Evolutionary conservation across 768 basidiomycete species (phyloP).

Genomic region (Lepiota venenata): DNA sequence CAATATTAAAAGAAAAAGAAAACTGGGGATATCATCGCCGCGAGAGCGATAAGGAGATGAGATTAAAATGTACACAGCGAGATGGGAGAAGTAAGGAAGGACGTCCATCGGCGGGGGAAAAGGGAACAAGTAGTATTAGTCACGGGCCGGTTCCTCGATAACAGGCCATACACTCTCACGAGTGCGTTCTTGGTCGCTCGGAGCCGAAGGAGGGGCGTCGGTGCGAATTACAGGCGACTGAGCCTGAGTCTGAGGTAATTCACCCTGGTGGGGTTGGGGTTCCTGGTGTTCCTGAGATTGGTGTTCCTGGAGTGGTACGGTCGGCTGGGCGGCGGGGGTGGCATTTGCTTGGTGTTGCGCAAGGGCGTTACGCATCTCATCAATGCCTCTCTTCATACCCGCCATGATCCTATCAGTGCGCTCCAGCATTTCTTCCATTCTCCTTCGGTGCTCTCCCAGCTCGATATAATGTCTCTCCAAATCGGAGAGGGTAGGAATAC

Average conservation of each 20-base stretch:
- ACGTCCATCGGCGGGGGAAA: slow-evolving; percentile 2
- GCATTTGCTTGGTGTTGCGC: slow-evolving; percentile 8
- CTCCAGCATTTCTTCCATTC: slow-evolving; percentile 72
- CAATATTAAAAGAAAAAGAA: slow-evolving; percentile 6
- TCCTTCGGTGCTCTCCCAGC: slow-evolving; percentile 57
- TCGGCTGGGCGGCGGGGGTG: slow-evolving; percentile 5
- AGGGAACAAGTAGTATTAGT: slow-evolving; percentile 11
- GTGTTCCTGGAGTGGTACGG: slow-evolving; percentile 14
- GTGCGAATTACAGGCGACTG: slow-evolving; percentile 4
- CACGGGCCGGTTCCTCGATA: slow-evolving; percentile 23
- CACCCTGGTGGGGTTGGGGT: background rate
- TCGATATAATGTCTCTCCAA: slow-evolving; percentile 70
- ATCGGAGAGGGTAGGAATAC: slow-evolving; percentile 49
- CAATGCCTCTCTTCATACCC: slow-evolving; percentile 69
- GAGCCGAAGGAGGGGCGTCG: slow-evolving; percentile 9
- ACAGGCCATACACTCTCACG: slow-evolving; percentile 30
- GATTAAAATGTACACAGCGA: slow-evolving; percentile 10
- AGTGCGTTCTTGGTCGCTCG: slow-evolving; percentile 16
- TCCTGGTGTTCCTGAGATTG: slow-evolving; percentile 15
- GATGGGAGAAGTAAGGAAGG: background rate
- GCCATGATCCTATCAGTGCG: slow-evolving; percentile 72
- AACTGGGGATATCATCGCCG: slow-evolving; percentile 3
- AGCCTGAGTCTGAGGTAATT: background rate
- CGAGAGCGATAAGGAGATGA: background rate
- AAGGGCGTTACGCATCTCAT: slow-evolving; percentile 57